Evolutionary conservation across 192 early-diverging fungal species (phyloP), one percentile per base, ranked within the genome.

Genomic region (Pilaira anomala): DNA sequence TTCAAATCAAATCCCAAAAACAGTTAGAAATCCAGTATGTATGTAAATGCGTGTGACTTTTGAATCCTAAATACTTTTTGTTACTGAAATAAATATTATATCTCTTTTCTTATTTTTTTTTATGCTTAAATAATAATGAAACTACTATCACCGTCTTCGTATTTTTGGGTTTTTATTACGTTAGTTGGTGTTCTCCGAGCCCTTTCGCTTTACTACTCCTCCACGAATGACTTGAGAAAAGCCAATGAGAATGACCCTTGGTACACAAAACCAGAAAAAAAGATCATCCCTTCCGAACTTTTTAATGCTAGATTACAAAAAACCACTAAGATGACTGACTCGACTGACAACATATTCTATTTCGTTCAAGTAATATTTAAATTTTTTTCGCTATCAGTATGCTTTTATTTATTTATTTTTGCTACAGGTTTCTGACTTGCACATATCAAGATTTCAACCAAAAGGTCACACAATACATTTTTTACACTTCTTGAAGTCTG

Each of bases 401-500:
- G 28, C 16, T 44, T 48, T 3, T 36, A 8, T 16, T 29, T 46
- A 54, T 63, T 2, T 40, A 40, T 51, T 46, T 49, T 62, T 50
- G 29, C 18, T 49, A 42, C 73, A 91, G 84, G 75, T 92, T 11
- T 88, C 93, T 0, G 93, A 95, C 67, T 40, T 95, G 11, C 93
- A 95, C 67, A 90, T 95, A 33, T 92, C 91, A 63, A 83, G 82
- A 24, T 89, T 79, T 75, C 66, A 73, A 22, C 71, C 73, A 9
- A 59, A 68, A 30, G 90, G 92, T 11, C 82, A 85, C 0, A 77
- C 88, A 3, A 65, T 83, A n/a, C 89, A 93, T 53, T 91, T 94
- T 64, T 74, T 82, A 58, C 80, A 87, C 42, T 88, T 90, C 65
- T 61, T 94, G 29, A 69, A 83, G 16, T 82, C 85, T 5, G 86